Evolutionary conservation across 139 green algal species (phyloP), one percentile per base, ranked within the genome.

Genomic region (Nannochloris sp.): DNA sequence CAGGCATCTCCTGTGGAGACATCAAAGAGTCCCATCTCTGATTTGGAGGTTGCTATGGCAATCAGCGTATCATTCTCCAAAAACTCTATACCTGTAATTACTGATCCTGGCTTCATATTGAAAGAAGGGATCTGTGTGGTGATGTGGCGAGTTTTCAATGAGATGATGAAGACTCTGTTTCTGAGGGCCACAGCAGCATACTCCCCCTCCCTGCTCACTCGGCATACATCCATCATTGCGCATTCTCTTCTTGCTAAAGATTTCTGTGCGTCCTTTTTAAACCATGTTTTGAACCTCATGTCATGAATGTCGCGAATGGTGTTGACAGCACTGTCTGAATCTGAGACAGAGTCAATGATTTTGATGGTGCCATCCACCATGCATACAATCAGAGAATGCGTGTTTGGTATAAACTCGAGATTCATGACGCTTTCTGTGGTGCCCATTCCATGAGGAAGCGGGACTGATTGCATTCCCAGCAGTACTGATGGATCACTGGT

Each of bases 41-140:
- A 72, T 31, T 44, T 67, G 16, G 69, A 72, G 2, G 63, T 76
- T 2, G 59, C 79, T 3, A 84, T 56, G 10, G 74, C 78, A 25
- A 92, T 36, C 4, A 28, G 29, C 40, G 71, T 61, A 33, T 79
- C 66, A 61, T 82, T 76, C 3, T 71, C 49, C 17, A 61, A 75
- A 60, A 92, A 88, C 2, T 67, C 70, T 3, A 85, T 6, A 2
- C 76, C 70, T 2, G 71, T 81, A 44, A 87, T 58, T 2, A 73
- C 50, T 0, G 50, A 53, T 26, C 46, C 46, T 53, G 16, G 63
- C 20, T 70, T 58, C 46, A 40, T 9, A 3, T 44, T n/a, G 49
- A 61, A 31, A 8, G 61, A 50, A 6, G 26, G n/a, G 6, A 56
- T 62, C 20, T 33, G 46, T 30, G 40, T 37, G 23, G 30, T 17